Base-by-base conservation (phyloP, 2,329 filamentous ascomycete genomes). In the Myriangium duriaei region DNA sequence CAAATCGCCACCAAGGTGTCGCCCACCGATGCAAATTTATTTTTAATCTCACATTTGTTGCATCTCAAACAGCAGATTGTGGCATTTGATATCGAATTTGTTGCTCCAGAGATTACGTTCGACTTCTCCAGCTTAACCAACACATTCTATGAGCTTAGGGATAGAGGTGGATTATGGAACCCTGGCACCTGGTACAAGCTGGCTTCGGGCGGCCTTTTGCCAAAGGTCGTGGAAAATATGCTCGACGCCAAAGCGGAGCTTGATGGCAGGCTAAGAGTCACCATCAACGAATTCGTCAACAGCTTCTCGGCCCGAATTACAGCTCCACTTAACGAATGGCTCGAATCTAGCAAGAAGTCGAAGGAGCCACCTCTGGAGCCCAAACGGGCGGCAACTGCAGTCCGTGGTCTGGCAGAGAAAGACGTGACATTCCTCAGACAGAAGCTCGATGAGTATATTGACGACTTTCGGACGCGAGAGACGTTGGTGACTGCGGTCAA, bases 1-100 rank as follows among this genome's bases (percentile, higher is more conserved):
- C 54, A 52, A 34, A 79, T 93, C 48, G 72, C 76, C 40, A 71
- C 71, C 24, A 75, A 74, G 40, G 67, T 71, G n/a, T 64, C 64
- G 55, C 70, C 73, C 2, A 70, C 79, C 5, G 86, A 96, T 54
- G 74, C 81, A 0, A 82, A 94, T 48, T 71, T 98, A 4, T 98
- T 98, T 60, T 78, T 95, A 52, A 79, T 98, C 50, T 91, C 88
- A 50, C 94, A 98, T 55, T 71, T 98, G 2, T 79, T 98, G 34
- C 79, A 95, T 34, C 73, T 98, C 36, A 96, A 96, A 60, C 92
- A 95, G 55, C 84, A 95, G 56, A 81, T 98, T 36, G 78, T 98
- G 16, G 87, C 87, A 7, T 86, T 98, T 44, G 91, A 98, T 61
- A 95, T 98, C 47, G 87, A 80, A 53, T 80, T 72, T 49, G 72